Evolutionary conservation across 2,329 filamentous ascomycete genomes (phyloP).

Genomic region (Calonectria naviculata): DNA sequence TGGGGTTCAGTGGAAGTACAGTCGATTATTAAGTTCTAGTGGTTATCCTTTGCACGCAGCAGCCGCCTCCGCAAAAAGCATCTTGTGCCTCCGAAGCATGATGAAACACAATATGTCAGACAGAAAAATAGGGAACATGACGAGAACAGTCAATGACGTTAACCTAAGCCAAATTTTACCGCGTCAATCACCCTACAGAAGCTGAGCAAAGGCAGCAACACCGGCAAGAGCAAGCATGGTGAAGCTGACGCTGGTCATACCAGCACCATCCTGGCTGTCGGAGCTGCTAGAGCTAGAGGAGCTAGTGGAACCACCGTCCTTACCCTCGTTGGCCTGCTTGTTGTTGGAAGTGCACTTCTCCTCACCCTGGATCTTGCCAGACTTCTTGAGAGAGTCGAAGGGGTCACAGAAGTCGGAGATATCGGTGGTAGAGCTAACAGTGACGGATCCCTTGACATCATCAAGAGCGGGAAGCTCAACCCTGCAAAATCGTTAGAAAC

Average conservation of each 20-base stretch:
- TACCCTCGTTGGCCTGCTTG: constrained; percentile 61
- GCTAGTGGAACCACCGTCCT: constrained; percentile 45
- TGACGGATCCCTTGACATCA: constrained; percentile 78
- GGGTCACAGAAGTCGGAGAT: constrained; percentile 67
- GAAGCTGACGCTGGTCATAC: constrained; percentile 58
- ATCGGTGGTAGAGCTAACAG: constrained; percentile 73
- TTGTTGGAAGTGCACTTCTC: constrained; percentile 63
- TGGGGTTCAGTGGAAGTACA: constrained; percentile 48
- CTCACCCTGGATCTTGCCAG: constrained; percentile 55
- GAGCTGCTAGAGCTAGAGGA: constrained; percentile 39
- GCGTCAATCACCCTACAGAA: constrained; percentile 57
- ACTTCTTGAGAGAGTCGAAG: constrained; percentile 54
- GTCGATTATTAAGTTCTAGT: constrained; percentile 59
- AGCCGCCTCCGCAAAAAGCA: constrained; percentile 39
- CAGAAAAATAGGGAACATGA: constrained; percentile 48
- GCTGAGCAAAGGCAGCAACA: constrained; percentile 59
- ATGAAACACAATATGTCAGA: constrained; percentile 49
- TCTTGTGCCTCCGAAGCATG: constrained; percentile 42
- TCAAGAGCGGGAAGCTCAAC: constrained; percentile 75
- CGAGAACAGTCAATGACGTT: constrained; percentile 50
- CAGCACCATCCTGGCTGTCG: constrained; percentile 55
- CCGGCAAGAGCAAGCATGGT: constrained; percentile 59
- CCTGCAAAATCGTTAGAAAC: constrained; percentile 55
- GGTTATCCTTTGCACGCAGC: constrained; percentile 46
- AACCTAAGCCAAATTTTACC: constrained; percentile 43